Conservation (phyloP, 2,329 filamentous ascomycete genomes). For the Bipolaris sorokiniana region DNA sequence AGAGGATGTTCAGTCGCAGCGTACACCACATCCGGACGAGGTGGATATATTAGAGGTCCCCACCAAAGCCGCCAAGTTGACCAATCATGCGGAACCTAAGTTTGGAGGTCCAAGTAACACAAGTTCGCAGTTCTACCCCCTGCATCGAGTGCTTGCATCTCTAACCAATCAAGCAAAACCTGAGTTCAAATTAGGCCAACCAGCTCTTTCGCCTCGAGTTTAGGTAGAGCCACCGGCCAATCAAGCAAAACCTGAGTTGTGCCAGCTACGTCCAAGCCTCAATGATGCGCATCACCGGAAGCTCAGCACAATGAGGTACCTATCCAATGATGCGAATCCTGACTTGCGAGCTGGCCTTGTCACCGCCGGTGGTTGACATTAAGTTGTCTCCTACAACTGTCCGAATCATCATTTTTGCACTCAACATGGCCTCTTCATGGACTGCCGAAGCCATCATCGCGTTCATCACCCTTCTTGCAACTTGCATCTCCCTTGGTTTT, state of each 20-base stretch:
- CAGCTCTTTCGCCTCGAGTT: too few species aligned
- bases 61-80: background rate
- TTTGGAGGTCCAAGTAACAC: background rate
- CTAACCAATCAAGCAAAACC: background rate
- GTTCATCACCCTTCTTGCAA: background rate
- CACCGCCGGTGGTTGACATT: too few species aligned
- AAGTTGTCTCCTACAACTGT: too few species aligned
- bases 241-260: background rate
- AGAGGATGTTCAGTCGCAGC: background rate
- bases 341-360: background rate
- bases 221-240: background rate
- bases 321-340: background rate
- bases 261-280: background rate
- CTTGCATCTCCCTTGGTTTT: background rate
- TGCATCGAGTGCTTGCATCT: background rate
- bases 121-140: background rate
- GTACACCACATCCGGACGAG: background rate
- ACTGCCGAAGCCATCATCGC: background rate
- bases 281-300: background rate
- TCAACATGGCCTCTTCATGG: background rate
- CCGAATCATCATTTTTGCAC: background rate
- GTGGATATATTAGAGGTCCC: background rate
- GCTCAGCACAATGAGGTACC: too few species aligned
- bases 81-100: conserved; percentile 5
- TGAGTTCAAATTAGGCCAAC: background rate